phyloP scores from a whole-genome alignment of 371 early-diverging fungal genomes.

The Batrachochytrium dendrobatidis region DNA sequence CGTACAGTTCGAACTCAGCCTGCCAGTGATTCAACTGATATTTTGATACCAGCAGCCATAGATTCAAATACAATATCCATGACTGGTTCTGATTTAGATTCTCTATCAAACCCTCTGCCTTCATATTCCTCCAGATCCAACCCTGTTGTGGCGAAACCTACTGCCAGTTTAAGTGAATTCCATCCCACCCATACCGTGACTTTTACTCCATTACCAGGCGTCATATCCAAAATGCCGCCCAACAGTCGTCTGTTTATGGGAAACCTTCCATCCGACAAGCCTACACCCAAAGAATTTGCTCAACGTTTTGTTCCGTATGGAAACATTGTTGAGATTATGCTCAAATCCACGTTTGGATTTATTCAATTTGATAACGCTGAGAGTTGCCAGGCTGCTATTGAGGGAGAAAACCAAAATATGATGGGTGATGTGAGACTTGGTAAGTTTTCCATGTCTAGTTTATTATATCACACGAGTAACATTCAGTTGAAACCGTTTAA shows the following conservation, averaged over 20 bases:
- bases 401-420: conserved; percentile 22
- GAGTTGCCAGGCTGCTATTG: conserved; percentile 27
- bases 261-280: conserved; percentile 34
- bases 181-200: conserved; percentile 28
- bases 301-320: conserved; percentile 39
- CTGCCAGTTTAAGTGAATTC: too few relatives aligned
- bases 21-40: too few relatives aligned
- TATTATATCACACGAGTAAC: neutral
- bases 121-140: too few relatives aligned
- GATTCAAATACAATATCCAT: too few relatives aligned
- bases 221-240: conserved; percentile 23
- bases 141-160: too few relatives aligned
- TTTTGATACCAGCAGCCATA: too few relatives aligned
- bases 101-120: too few relatives aligned
- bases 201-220: conserved; percentile 14
- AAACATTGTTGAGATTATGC: conserved; percentile 36
- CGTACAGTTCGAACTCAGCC: too few relatives aligned
- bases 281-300: conserved; percentile 30
- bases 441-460: conserved; percentile 13
- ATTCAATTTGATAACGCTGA: conserved; percentile 36
- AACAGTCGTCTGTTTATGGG: conserved; percentile 38
- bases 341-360: conserved; percentile 40
- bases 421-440: conserved; percentile 33
- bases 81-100: too few relatives aligned
- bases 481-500: neutral